These are phyloP conservation scores for Tricholoma saponaceum DNA, from an alignment of 768 basidiomycete species.

Conservation along the genomic window DNA sequence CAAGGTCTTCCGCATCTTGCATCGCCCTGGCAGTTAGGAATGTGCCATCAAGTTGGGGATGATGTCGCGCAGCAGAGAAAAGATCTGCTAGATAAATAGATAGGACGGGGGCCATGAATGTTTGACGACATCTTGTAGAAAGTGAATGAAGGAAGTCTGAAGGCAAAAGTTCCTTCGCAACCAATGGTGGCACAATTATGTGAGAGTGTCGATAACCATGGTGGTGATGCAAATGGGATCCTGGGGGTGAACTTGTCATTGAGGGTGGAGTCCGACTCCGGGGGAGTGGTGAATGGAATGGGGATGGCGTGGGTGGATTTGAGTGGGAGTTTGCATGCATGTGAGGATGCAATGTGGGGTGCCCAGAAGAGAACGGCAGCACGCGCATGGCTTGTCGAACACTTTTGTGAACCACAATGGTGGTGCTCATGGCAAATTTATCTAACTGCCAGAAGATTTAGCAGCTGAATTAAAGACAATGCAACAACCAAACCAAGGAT, in stretches of 20 bases:
- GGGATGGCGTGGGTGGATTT: constrained; percentile 22
- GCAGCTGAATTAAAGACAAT: constrained; percentile 3
- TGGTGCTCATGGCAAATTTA: constrained; percentile 73
- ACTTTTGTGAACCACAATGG: constrained; percentile 45
- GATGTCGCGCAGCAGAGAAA: constrained; percentile 71
- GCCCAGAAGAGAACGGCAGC: constrained; percentile 21
- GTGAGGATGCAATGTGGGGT: constrained; percentile 15
- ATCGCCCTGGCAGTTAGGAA: constrained; percentile 59
- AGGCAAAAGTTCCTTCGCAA: constrained; percentile 23
- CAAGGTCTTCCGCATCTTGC: constrained; percentile 63
- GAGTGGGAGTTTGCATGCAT: constrained; percentile 26
- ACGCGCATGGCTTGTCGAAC: constrained; percentile 32
- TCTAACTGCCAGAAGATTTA: constrained; percentile 49
- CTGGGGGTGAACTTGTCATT: constrained; percentile 19
- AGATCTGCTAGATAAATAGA: constrained; percentile 68
- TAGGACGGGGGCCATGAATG: constrained; percentile 48
- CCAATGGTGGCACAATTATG: constrained; percentile 18
- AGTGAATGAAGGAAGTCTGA: constrained; percentile 27
- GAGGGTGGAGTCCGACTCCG: constrained; percentile 22
- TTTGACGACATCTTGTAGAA: constrained; percentile 27
- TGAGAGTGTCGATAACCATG: constrained; percentile 14
- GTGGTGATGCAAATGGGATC: constrained; percentile 11
- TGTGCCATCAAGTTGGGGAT: constrained; percentile 63
- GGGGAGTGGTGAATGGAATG: constrained; percentile 20
- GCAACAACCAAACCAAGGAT: constrained; percentile 49